Base-by-base conservation (phyloP, 1,284 basidiomycete species). In the Ganoderma meredithae region DNA sequence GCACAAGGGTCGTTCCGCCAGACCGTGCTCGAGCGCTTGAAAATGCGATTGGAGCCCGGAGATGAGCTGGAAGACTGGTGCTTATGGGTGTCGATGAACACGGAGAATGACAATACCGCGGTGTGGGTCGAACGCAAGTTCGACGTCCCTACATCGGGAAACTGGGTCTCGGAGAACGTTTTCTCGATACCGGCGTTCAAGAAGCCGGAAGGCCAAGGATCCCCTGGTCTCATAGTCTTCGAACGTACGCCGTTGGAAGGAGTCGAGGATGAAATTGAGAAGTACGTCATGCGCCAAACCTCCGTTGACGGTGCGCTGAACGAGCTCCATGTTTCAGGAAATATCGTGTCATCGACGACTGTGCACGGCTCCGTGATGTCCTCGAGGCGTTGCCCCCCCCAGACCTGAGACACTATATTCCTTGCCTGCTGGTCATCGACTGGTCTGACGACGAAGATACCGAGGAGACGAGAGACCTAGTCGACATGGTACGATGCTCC, bases 111-210 rank as follows among this genome's bases (percentile, higher is more conserved):
- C 73, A 86, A 85, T 15, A 93, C 91, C 7, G 91, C 91, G 2
- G 91, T 92, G 53, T 93, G 91, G 92, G 72, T 93, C 58, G 88
- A 92, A 74, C 83, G 83, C 71, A 93, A 93, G 78, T 92, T 93
- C 70, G 83, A 88, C 69, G 83, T 92, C 19, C 89, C 90, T 0
- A 76, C 80, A 2, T 89, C 89, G 1, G 91, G 91, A 3, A 70
- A 78, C 49, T 92, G 90, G 90, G 79, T 80, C 12, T 82, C 83
- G 15, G 89, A 89, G 70, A 78, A 76, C 8, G 80, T 89, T 2
- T 92, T 91, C 76, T 84, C 87, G 22, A 88, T 92, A 58, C 86
- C 74, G 1, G 69, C 72, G 83, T 7, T 72, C 82, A 63, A 68
- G 19, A 62, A 77, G 63, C 58, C 77, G 64, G 73, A 69, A 53